Percentiles rank a stretch among this genome's conserved stretches.
Evolutionary conservation across 306 rosid species (phyloP).

Genomic region (Castanea sativa): DNA sequence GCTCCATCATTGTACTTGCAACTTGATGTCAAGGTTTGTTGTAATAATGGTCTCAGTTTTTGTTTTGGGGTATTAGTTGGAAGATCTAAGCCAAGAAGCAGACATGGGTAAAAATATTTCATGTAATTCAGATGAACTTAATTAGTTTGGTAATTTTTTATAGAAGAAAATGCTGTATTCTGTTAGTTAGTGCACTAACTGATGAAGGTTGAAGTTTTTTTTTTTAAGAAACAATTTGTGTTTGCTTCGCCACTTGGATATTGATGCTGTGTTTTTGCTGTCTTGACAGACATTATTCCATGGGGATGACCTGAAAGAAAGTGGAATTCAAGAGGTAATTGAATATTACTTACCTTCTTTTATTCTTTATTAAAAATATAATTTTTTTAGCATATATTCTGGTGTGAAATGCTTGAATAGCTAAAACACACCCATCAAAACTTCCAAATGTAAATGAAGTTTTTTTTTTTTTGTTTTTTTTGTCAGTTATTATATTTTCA

Average conservation of each 20-base stretch:
- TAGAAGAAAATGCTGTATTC: background rate
- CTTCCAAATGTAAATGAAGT: background rate
- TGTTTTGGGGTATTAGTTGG: background rate
- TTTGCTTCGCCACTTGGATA: slow-evolving; percentile 17
- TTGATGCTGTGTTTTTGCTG: slow-evolving; percentile 33
- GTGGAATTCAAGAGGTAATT: slow-evolving; percentile 83
- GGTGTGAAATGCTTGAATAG: background rate
- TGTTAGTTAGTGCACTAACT: background rate
- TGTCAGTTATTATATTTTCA: background rate
- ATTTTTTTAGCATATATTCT: slow-evolving; percentile 8
- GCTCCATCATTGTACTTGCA: slow-evolving; percentile 77
- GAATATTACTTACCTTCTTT: slow-evolving; percentile 16
- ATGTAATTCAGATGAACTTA: background rate
- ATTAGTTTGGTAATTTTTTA: background rate
- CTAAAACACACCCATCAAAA: background rate
- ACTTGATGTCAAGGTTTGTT: slow-evolving; percentile 74
- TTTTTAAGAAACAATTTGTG: background rate
- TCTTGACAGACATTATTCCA: slow-evolving; percentile 71
- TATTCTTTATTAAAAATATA: background rate
- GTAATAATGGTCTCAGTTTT: slow-evolving; percentile 10
- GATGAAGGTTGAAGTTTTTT: background rate
- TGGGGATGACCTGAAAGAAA: slow-evolving; percentile 82
- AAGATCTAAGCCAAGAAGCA: background rate
- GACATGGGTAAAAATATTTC: background rate
- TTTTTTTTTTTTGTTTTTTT: background rate